phyloP scores from a whole-genome alignment of 2,329 filamentous ascomycete genomes.

The Thyridium curvatum region DNA sequence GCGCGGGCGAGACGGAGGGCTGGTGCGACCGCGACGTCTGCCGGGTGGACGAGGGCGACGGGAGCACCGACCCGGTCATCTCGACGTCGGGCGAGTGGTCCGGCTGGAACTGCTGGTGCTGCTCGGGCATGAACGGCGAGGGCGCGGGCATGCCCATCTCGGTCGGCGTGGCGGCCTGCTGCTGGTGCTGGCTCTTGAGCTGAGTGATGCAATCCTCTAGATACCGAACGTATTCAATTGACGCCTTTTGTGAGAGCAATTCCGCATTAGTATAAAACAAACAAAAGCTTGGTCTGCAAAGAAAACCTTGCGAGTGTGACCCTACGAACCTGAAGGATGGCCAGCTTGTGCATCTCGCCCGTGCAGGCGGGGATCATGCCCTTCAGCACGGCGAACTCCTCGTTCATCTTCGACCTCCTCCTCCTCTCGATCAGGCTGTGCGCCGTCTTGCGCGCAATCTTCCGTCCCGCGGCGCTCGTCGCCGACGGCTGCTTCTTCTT shows the following conservation, averaged over 20 bases:
- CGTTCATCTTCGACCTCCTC: conserved; percentile 94
- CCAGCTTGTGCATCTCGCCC: conserved; percentile 98
- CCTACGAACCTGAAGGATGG: conserved; percentile 74
- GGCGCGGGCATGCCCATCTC: conserved; percentile 21
- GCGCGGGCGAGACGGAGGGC: conserved; percentile 46
- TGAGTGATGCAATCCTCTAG: conserved; percentile 81
- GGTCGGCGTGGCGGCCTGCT: conserved; percentile 13
- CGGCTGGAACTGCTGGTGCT: conserved; percentile 27
- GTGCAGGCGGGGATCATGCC: conserved; percentile 91
- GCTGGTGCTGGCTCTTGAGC: conserved; percentile 54
- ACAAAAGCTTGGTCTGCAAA: no score
- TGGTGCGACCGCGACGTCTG: conserved; percentile 23
- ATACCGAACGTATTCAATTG: conserved; percentile 94
- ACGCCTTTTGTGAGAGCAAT: conserved; percentile 57
- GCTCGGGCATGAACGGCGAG: conserved; percentile 16
- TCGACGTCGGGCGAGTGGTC: conserved; percentile 48
- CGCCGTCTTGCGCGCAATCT: conserved; percentile 92
- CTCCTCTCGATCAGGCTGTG: conserved; percentile 91
- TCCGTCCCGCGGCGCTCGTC: conserved; percentile 81
- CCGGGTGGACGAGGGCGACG: conserved; percentile 38
- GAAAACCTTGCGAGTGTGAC: not conserved
- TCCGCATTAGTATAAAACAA: conserved; percentile 6
- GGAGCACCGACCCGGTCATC: conserved; percentile 48
- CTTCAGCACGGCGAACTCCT: conserved; percentile 91
- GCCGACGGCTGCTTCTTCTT: conserved; percentile 75